These are phyloP conservation scores for Beauveria sp. DNA, from an alignment of 2,329 filamentous ascomycete species.

Conservation along the genomic window DNA sequence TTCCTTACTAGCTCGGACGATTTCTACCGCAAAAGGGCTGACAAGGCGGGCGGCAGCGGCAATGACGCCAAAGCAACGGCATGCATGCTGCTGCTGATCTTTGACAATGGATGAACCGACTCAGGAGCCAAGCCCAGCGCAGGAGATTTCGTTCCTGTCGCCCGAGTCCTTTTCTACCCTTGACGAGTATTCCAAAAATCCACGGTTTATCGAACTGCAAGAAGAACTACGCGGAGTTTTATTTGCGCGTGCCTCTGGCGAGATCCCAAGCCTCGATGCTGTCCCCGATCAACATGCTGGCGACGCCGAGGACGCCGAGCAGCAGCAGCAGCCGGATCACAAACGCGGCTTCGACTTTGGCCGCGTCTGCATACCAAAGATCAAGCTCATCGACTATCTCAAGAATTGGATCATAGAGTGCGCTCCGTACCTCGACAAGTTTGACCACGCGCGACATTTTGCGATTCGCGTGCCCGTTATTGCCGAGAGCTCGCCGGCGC, in stretches of 20 bases:
- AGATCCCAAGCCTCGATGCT: slow-evolving; percentile 21
- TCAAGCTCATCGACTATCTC: slow-evolving; percentile 25
- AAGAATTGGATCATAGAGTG: slow-evolving; percentile 45
- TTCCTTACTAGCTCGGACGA: background rate
- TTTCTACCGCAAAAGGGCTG: background rate
- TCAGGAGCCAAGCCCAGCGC: background rate
- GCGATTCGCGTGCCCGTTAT: slow-evolving; percentile 42
- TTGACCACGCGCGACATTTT: slow-evolving; percentile 45
- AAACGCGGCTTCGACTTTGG: slow-evolving; percentile 20
- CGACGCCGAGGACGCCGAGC: background rate
- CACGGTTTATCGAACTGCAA: slow-evolving; percentile 36
- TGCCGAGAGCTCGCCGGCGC: slow-evolving; percentile 34
- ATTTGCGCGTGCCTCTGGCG: slow-evolving; percentile 25
- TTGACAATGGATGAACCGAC: background rate
- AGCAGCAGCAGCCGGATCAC: background rate
- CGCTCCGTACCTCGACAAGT: slow-evolving; percentile 44
- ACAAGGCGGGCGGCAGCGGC: background rate
- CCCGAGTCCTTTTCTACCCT: slow-evolving; percentile 18
- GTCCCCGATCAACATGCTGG: slow-evolving; percentile 16
- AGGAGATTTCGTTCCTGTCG: slow-evolving; percentile 8
- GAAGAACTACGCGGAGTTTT: slow-evolving; percentile 35
- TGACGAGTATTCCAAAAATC: slow-evolving; percentile 28
- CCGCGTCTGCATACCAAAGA: slow-evolving; percentile 20
- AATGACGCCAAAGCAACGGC: background rate
- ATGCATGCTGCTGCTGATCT: background rate